These are phyloP conservation scores for Kluyveromyces lactis DNA, from an alignment of 805 yeast species.

Conservation along the genomic window DNA sequence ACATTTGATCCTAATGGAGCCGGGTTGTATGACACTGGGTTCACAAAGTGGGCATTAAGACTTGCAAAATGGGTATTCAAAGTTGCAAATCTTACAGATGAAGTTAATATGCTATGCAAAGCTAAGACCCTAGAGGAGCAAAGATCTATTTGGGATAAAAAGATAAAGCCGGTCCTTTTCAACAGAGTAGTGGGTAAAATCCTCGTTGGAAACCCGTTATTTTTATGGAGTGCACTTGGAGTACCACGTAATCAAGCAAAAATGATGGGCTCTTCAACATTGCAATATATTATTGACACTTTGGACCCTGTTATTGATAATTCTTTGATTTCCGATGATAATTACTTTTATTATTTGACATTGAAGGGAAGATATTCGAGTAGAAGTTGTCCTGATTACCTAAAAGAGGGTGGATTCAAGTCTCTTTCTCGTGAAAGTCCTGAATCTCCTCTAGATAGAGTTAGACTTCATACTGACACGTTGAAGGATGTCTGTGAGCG, in stretches of 20 bases:
- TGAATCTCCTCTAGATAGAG: conserved; percentile 52
- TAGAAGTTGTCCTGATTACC: conserved; percentile 68
- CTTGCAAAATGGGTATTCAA: conserved; percentile 54
- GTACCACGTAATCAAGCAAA: conserved; percentile 80
- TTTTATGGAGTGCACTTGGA: conserved; percentile 84
- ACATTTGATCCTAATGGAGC: conserved; percentile 47
- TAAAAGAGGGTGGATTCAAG: conserved; percentile 50
- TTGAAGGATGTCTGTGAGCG: conserved; percentile 68
- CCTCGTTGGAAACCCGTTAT: conserved; percentile 74
- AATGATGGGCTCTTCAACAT: conserved; percentile 66
- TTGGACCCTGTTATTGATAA: conserved; percentile 64
- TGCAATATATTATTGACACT: conserved; percentile 68
- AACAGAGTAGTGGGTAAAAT: conserved; percentile 60
- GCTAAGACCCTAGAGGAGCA: conserved; percentile 57
- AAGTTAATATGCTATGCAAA: conserved; percentile 47
- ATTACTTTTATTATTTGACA: conserved; percentile 69
- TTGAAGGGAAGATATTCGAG: conserved; percentile 52
- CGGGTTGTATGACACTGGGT: conserved; percentile 76
- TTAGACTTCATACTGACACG: conserved; percentile 73
- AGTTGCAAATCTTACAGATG: conserved; percentile 41
- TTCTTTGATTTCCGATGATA: conserved; percentile 58
- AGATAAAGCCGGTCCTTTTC: conserved; percentile 60
- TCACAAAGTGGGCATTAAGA: conserved; percentile 79
- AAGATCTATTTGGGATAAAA: conserved; percentile 50
- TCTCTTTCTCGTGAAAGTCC: conserved; percentile 35